Base-by-base conservation (phyloP, 2,329 filamentous ascomycete genomes). In the Parascedosporium putredinis region DNA sequence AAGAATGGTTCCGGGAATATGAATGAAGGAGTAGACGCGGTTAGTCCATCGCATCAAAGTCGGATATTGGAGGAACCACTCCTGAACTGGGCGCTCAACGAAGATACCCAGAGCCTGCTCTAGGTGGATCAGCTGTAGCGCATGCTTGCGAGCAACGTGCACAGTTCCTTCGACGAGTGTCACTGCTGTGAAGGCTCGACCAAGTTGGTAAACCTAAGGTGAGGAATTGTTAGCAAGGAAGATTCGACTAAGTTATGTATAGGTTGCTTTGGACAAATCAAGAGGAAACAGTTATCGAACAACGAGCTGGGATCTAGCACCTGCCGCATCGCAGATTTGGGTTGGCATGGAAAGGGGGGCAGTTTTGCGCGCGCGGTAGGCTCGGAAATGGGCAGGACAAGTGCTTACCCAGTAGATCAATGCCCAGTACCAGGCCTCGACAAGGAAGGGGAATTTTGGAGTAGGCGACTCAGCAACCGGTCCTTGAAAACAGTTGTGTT, bases 371-470 rank as follows among this genome's bases (percentile, higher is more conserved):
- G 16, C n/a, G 23, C 20, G n/a, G 14, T 14, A 12, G 3, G 20
- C 9, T 3, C 2, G 5, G 12, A n/a, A 5, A 40, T 6, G 9
- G 16, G 45, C 18, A 49, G 45, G 22, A 42, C 14, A n/a, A 50
- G n/a, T 25, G 60, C 75, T 57, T 73, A 86, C 83, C 83, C 84
- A 88, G 67, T 88, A 88, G 47, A 88, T 81, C 54, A 86, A 66
- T 2, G 80, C 78, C 84, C 84, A 88, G 58, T 88, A 88, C 83
- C 83, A 88, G 36, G 78, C 82, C 64, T 88, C 85, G 1, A 81
- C 80, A 24, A 88, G 63, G 60, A 88, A 88, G 0, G 85, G 84
- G 55, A 86, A 79, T 78, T 82, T 51, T 72, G 72, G 12, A 88
- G 71, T 31, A 88, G 56, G 4, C 83, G 72, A 60, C 80, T 84